phyloP scores from a whole-genome alignment of 768 basidiomycete genomes.

The Lactifluus subvellereus region DNA sequence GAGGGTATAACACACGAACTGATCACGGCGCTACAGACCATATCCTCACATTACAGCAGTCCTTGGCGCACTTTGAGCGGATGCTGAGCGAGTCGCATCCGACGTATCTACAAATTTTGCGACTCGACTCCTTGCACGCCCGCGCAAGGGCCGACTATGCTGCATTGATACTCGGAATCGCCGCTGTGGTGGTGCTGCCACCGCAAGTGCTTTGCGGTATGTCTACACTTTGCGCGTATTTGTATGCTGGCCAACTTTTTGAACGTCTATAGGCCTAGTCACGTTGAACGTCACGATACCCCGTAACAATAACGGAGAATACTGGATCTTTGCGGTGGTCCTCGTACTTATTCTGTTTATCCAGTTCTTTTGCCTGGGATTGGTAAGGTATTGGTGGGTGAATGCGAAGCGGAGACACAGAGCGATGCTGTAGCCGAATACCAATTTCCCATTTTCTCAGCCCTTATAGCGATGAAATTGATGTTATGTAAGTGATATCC shows the following conservation, averaged over 20 bases:
- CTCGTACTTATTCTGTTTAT: slow-evolving; percentile 43
- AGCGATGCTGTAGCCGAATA: background rate
- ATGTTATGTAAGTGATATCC: background rate
- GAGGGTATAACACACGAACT: background rate
- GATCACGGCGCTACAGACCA: slow-evolving; percentile 56
- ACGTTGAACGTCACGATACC: slow-evolving; percentile 67
- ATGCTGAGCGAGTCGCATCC: slow-evolving; percentile 86
- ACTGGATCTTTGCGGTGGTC: slow-evolving; percentile 52
- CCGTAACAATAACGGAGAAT: slow-evolving; percentile 40
- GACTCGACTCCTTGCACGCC: slow-evolving; percentile 50
- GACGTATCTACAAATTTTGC: slow-evolving; percentile 74
- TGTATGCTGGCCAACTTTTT: too few species aligned
- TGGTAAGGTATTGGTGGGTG: slow-evolving; percentile 63
- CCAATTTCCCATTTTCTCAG: background rate
- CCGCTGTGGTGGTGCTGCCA: slow-evolving; percentile 62
- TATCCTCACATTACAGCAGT: slow-evolving; percentile 79
- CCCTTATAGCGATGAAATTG: background rate
- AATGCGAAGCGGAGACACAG: slow-evolving; percentile 40
- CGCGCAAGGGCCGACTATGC: slow-evolving; percentile 61
- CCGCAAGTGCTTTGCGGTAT: slow-evolving; percentile 55
- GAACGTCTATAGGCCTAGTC: slow-evolving; percentile 46
- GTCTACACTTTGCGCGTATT: slow-evolving; percentile 20
- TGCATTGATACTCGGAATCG: slow-evolving; percentile 57
- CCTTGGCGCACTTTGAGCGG: slow-evolving; percentile 80
- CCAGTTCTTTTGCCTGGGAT: slow-evolving; percentile 37